A percentile compares a stretch with the other conserved stretches of the same genome.
phyloP scores from a whole-genome alignment of 768 basidiomycete species.

The Tylopilus felleus region DNA sequence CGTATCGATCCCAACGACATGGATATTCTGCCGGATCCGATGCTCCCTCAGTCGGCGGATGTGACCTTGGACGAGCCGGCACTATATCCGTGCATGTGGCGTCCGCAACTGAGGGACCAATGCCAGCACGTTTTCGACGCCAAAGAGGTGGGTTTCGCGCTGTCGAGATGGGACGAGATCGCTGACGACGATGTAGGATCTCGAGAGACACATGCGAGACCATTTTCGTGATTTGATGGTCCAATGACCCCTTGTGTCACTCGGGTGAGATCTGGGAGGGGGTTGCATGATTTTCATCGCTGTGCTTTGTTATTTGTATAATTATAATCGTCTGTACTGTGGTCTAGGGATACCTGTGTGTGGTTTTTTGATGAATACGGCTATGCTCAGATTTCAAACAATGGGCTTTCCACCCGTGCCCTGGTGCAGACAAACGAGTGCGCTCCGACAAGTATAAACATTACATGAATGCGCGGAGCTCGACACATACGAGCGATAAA shows the following conservation, averaged over 20 bases:
- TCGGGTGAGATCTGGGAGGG: neutral
- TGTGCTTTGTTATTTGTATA: no score
- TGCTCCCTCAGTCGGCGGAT: neutral
- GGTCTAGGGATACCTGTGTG: no score
- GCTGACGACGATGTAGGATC: constrained; percentile 14
- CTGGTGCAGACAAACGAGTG: no score
- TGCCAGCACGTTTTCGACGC: constrained; percentile 28
- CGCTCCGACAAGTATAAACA: no score
- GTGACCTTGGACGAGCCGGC: constrained; percentile 14
- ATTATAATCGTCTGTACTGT: no score
- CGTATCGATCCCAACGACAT: constrained; percentile 21
- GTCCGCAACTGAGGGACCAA: constrained; percentile 24
- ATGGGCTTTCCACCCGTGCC: no score
- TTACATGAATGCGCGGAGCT: no score
- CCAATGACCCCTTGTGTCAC: neutral
- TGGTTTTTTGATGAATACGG: no score
- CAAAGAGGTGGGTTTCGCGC: constrained; percentile 27
- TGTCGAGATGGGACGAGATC: neutral
- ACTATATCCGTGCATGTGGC: constrained; percentile 30
- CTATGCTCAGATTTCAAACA: no score
- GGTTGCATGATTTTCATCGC: neutral
- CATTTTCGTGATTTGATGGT: constrained; percentile 15
- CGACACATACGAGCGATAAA: no score
- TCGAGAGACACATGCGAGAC: constrained; percentile 24
- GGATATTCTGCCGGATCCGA: constrained; percentile 4